Evolutionary conservation across 2,329 filamentous ascomycete genomes (phyloP).

Genomic region (Cladorrhinum sp.): DNA sequence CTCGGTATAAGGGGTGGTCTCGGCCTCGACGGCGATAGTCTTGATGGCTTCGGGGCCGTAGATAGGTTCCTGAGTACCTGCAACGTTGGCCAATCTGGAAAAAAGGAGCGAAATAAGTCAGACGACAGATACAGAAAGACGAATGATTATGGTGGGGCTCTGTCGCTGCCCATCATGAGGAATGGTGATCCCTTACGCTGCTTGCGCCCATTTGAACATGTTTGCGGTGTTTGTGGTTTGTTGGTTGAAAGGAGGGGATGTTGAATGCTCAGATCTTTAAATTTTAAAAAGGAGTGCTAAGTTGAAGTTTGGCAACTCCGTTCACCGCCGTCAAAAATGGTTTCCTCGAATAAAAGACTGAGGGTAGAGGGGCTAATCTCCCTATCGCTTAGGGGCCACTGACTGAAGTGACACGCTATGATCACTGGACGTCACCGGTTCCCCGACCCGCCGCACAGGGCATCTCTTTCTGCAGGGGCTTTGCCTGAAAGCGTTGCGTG

Average conservation of each 20-base stretch:
- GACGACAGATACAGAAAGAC: constrained; percentile 3
- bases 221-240: constrained; percentile 30
- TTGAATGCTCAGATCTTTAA: constrained; percentile 1
- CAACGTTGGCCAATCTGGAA: constrained; percentile 68
- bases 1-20: constrained; percentile 76
- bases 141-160: constrained; percentile 13
- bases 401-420: constrained; percentile 5
- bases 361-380: constrained; percentile 13
- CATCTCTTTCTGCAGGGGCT: not conserved
- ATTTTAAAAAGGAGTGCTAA: constrained; percentile 4
- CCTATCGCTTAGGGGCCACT: constrained; percentile 2
- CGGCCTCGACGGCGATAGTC: constrained; percentile 77
- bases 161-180: not conserved
- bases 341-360: constrained; percentile 15
- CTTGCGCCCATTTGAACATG: constrained; percentile 95
- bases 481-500: not conserved
- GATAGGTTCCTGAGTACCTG: constrained; percentile 93
- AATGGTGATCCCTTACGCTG: constrained; percentile 60
- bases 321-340: constrained; percentile 25
- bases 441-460: not conserved
- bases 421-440: constrained; percentile 15
- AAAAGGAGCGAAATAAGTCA: constrained; percentile 21
- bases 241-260: not conserved
- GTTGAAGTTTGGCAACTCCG: constrained; percentile 6
- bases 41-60: constrained; percentile 87